Percentiles rank a stretch among this genome's conserved stretches.
Evolutionary conservation across 2,329 filamentous ascomycete species (phyloP).

Genomic region (Fusarium cicatricum): DNA sequence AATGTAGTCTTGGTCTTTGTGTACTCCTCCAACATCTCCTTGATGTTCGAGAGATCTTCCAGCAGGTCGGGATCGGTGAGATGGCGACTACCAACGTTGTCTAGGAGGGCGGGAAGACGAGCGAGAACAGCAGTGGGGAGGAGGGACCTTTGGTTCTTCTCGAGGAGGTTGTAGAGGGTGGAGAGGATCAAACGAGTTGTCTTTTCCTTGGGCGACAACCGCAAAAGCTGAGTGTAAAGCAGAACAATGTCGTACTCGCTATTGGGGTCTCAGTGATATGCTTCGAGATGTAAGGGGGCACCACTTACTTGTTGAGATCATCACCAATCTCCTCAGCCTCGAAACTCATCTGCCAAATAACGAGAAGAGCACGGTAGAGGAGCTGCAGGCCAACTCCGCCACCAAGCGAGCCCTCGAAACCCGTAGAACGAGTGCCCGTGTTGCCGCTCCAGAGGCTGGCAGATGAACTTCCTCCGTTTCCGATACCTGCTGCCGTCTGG

Average conservation of each 20-base stretch:
- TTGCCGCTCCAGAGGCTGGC: constrained; percentile 69
- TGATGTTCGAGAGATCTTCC: constrained; percentile 68
- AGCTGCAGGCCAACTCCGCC: constrained; percentile 92
- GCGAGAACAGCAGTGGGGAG: constrained; percentile 88
- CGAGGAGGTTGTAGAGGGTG: constrained; percentile 86
- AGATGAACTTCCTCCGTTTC: constrained; percentile 69
- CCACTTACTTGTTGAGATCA: constrained; percentile 84
- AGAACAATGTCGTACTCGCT: constrained; percentile 90
- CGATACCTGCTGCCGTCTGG: constrained; percentile 76
- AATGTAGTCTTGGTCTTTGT: constrained; percentile 79
- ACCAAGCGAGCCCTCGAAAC: constrained; percentile 69
- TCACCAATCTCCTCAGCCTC: constrained; percentile 78
- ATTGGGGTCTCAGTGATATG: constrained; percentile 22
- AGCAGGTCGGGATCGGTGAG: constrained; percentile 70
- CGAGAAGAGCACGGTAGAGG: constrained; percentile 91
- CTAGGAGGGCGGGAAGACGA: constrained; percentile 74
- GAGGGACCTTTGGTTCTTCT: constrained; percentile 72
- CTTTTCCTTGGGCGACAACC: constrained; percentile 96
- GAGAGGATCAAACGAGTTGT: constrained; percentile 91
- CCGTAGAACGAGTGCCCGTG: constrained; percentile 62
- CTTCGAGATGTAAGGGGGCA: not conserved
- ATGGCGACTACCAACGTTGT: constrained; percentile 69
- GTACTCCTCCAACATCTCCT: constrained; percentile 71
- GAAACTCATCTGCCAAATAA: constrained; percentile 97
- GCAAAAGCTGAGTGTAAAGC: constrained; percentile 90